A percentile compares a stretch with the other conserved stretches of the same genome.
Evolutionary conservation across 2,329 filamentous ascomycete species (phyloP).

Genomic region (Hypoxylon sp.): DNA sequence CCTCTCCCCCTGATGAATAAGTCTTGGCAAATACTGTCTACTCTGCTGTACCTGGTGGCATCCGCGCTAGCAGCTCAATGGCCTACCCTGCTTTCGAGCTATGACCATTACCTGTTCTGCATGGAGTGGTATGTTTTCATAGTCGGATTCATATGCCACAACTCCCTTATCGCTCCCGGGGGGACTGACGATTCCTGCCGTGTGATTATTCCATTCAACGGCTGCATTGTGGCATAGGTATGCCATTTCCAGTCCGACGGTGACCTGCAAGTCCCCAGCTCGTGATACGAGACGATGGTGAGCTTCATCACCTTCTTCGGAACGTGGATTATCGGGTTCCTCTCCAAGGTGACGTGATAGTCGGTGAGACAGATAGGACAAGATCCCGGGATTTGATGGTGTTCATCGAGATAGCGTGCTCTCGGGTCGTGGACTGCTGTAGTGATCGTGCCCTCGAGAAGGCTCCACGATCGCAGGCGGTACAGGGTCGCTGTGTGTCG

Average conservation of each 20-base stretch:
- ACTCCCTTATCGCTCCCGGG: too few relatives aligned
- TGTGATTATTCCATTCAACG: too few relatives aligned
- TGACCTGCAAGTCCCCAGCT: neutral
- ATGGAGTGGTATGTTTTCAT: too few relatives aligned
- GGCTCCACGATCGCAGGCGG: neutral
- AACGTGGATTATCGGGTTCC: neutral
- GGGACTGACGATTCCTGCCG: too few relatives aligned
- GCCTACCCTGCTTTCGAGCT: too few relatives aligned
- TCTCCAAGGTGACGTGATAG: neutral
- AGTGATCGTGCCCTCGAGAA: neutral
- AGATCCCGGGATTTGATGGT: neutral
- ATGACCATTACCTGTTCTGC: too few relatives aligned
- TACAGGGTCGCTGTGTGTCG: neutral
- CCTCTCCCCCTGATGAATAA: too few relatives aligned
- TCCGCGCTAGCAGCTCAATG: too few relatives aligned
- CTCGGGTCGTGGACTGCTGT: neutral
- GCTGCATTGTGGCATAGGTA: neutral
- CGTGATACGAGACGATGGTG: slow-evolving; percentile 3
- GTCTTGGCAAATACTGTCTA: too few relatives aligned
- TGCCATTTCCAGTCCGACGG: slow-evolving; percentile 4
- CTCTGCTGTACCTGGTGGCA: too few relatives aligned
- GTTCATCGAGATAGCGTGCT: neutral
- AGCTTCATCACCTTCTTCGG: neutral
- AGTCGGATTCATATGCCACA: too few relatives aligned
- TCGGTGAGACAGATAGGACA: neutral